These are phyloP conservation scores for Lipomyces yamadae DNA, from an alignment of 805 yeast genomes.

Conservation along the genomic window DNA sequence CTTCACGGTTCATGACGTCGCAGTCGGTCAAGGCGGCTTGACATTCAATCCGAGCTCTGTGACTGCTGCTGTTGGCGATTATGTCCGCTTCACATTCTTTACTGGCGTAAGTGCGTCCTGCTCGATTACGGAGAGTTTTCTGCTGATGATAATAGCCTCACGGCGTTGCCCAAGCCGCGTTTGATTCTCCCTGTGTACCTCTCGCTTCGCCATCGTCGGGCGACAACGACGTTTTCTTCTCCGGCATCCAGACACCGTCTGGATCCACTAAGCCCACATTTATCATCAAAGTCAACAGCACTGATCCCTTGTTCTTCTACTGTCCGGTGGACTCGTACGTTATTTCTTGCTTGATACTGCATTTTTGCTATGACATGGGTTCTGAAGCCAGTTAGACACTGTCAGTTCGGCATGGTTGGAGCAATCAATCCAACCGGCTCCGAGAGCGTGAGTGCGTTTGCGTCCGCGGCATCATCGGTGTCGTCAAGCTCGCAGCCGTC, in stretches of 20 bases:
- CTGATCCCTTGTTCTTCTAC: slow-evolving; percentile 37
- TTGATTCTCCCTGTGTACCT: slow-evolving; percentile 31
- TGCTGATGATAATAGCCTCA: slow-evolving; percentile 23
- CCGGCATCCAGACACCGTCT: slow-evolving; percentile 30
- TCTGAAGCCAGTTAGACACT: slow-evolving; percentile 22
- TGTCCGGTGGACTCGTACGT: slow-evolving; percentile 33
- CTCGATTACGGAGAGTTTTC: background rate
- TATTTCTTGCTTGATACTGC: background rate
- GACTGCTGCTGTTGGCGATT: slow-evolving; percentile 33
- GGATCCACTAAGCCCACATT: slow-evolving; percentile 17
- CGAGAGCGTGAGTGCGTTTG: slow-evolving; percentile 25
- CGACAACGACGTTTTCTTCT: slow-evolving; percentile 32
- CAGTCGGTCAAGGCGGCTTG: slow-evolving; percentile 17
- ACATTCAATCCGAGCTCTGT: slow-evolving; percentile 26
- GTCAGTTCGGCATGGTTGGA: slow-evolving; percentile 38
- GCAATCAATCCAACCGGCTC: slow-evolving; percentile 34
- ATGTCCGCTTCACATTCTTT: slow-evolving; percentile 23
- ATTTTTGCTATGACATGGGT: background rate
- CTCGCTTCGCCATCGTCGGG: background rate
- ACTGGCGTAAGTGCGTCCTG: slow-evolving; percentile 1
- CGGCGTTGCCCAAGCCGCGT: slow-evolving; percentile 35
- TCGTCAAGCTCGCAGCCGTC: slow-evolving; percentile 24
- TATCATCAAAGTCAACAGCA: slow-evolving; percentile 25
- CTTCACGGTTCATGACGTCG: slow-evolving; percentile 17
- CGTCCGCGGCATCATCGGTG: slow-evolving; percentile 23